phyloP scores from a whole-genome alignment of 2,329 filamentous ascomycete genomes.

The Dactylella cylindrospora region DNA sequence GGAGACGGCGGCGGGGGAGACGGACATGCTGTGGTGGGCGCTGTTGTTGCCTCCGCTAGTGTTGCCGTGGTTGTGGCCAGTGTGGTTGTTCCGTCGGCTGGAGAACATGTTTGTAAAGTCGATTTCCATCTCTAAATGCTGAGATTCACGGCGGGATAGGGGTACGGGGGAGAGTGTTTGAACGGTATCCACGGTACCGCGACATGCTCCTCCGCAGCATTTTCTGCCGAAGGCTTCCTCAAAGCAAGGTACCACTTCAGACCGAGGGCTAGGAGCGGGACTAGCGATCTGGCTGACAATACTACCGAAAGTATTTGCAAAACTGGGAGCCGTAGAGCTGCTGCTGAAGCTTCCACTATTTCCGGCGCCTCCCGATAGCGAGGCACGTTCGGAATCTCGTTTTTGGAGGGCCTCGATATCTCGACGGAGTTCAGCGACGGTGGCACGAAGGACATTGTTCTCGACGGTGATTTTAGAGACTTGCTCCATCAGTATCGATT shows the following conservation, averaged over 20 bases:
- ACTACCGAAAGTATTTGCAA: conserved; percentile 21
- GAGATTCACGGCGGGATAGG: conserved; percentile 16
- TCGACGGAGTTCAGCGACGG: conserved; percentile 37
- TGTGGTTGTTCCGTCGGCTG: conserved; percentile 12
- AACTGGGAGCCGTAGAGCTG: conserved; percentile 30
- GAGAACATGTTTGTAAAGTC: conserved; percentile 65
- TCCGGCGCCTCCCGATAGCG: conserved; percentile 8
- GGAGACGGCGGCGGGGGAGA: conserved; percentile 57
- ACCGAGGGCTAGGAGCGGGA: conserved; percentile 45
- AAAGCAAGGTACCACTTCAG: conserved; percentile 36
- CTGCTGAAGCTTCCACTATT: conserved; percentile 32
- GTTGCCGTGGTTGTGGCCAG: conserved; percentile 14
- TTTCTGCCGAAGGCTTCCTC: conserved; percentile 42
- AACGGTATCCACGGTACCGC: conserved; percentile 30
- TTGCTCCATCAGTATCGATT: conserved; percentile 61
- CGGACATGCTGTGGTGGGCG: background rate
- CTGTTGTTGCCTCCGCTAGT: background rate
- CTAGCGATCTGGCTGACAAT: conserved; percentile 46
- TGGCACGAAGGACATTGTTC: conserved; percentile 39
- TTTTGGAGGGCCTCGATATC: conserved; percentile 39
- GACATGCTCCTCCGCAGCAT: conserved; percentile 37
- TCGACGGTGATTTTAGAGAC: conserved; percentile 52
- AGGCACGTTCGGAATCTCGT: conserved; percentile 24
- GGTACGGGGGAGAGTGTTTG: conserved; percentile 32
- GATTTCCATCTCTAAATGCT: conserved; percentile 61